Base-by-base conservation (phyloP, 306 rosid species). In the Ammopiptanthus mongolicus region DNA sequence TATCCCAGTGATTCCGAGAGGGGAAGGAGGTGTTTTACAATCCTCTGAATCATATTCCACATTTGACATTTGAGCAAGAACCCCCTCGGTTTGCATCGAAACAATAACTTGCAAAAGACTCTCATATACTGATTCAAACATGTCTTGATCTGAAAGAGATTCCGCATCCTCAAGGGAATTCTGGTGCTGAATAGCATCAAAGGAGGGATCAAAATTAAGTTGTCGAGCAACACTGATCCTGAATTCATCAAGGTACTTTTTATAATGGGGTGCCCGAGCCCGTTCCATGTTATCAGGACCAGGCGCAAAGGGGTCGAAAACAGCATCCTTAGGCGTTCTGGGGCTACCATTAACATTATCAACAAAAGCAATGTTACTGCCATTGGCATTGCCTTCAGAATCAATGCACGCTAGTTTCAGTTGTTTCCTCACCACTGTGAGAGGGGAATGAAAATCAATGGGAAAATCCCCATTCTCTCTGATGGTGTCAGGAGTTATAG, bases 221-320 rank as follows among this genome's bases (percentile, higher is more conserved):
- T 80, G 86, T 37, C 96, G 86, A 0, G 87, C 83, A 34, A 86
- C 83, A 21, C 62, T 28, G 69, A 76, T 76, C 70, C 80, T 66
- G 12, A 55, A 80, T 37, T 82, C 74, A 2, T 78, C 73, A 42
- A 44, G 65, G 84, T 55, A 68, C 59, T 89, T 93, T 51, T 75
- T 84, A 37, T 86, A 73, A 18, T 18, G 73, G 4, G 97, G 93
- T 8, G 93, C 88, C 44, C 78, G 36, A 2, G 69, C 84, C 28
- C 28, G 28, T 25, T 3, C 28, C 67, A 84, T n/a, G 65, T 79
- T 66, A 23, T 86, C 90, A 2, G 86, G 88, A 36, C 87, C 90
- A 11, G 88, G 93, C 59, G 89, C 91, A 81, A 94, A 94, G 8
- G 98, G 85, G 71, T 94, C 90, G 3, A 91, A 91, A 52, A 91